Evolutionary conservation across 2,329 filamentous ascomycete genomes (phyloP).

Genomic region (Curvularia verruculosa): DNA sequence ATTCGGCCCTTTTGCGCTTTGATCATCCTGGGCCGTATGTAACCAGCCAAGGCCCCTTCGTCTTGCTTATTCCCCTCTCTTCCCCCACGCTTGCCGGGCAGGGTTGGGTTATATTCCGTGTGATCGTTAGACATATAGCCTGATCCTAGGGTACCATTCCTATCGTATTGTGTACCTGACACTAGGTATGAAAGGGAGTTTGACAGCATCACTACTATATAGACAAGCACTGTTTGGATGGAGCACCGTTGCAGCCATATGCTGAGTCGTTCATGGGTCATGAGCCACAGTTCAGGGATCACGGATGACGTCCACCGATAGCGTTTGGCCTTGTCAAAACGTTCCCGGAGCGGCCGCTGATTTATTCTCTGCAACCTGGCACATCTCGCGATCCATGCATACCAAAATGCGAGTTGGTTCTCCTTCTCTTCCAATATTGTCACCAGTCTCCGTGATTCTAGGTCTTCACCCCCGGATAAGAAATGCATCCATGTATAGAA

Average conservation of each 20-base stretch:
- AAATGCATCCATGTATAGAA: neutral
- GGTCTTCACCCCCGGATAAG: neutral
- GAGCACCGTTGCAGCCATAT: conserved; percentile 3
- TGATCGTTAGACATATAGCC: conserved; percentile 4
- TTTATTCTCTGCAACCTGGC: conserved; percentile 1
- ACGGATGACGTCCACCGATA: neutral
- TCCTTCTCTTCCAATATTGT: neutral
- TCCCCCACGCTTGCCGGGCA: conserved; percentile 10
- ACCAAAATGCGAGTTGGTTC: neutral
- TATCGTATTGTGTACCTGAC: conserved; percentile 7
- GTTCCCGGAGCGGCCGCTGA: neutral
- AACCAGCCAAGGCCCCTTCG: neutral
- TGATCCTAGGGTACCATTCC: conserved; percentile 7
- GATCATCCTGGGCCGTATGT: conserved; percentile 1
- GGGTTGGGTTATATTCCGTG: conserved; percentile 2
- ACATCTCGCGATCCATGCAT: conserved; percentile 1
- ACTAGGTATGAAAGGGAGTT: conserved; percentile 3
- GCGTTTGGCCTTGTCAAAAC: neutral
- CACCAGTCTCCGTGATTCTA: neutral
- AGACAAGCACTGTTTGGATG: neutral
- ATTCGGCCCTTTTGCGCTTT: conserved; percentile 9
- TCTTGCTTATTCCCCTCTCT: neutral
- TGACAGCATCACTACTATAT: neutral
- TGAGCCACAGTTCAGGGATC: neutral
- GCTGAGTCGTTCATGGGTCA: conserved; percentile 1